Conservation (phyloP, 1,139 yeast genomes). For the Sugiyamaella japonica region DNA sequence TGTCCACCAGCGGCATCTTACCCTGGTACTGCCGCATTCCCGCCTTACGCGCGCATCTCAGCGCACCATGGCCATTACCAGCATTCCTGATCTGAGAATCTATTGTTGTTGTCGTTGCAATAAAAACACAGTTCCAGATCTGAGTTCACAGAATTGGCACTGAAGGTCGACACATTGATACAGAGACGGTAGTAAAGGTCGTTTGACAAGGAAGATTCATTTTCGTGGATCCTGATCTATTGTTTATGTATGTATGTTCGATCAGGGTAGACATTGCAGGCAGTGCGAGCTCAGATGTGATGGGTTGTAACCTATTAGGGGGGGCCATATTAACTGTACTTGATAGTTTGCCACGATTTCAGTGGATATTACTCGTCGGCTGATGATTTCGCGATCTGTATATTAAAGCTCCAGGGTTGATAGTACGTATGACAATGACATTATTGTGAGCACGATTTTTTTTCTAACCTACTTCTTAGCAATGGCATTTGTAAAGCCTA, state of each 20-base stretch:
- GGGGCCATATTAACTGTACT: no score
- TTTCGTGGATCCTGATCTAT: no score
- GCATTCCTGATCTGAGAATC: not conserved
- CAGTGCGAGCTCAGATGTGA: no score
- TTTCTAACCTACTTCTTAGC: not conserved
- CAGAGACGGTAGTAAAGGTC: not conserved
- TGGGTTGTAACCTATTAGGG: no score
- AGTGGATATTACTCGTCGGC: no score
- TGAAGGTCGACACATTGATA: not conserved
- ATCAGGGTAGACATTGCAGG: no score
- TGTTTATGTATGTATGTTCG: not conserved
- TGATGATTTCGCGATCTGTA: no score
- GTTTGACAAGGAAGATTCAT: not conserved
- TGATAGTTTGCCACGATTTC: no score
- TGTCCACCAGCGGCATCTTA: not conserved
- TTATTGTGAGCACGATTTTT: no score
- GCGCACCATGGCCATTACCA: not conserved
- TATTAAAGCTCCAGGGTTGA: no score
- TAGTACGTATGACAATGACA: no score
- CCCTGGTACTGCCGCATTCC: not conserved
- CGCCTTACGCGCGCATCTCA: not conserved
- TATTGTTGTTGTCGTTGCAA: not conserved
- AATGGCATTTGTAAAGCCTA: conserved; percentile 1
- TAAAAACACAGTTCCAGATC: not conserved
- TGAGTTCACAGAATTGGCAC: no score